Conservation (phyloP, 176 grass and related monocot species). For the Chloris gayana region DNA sequence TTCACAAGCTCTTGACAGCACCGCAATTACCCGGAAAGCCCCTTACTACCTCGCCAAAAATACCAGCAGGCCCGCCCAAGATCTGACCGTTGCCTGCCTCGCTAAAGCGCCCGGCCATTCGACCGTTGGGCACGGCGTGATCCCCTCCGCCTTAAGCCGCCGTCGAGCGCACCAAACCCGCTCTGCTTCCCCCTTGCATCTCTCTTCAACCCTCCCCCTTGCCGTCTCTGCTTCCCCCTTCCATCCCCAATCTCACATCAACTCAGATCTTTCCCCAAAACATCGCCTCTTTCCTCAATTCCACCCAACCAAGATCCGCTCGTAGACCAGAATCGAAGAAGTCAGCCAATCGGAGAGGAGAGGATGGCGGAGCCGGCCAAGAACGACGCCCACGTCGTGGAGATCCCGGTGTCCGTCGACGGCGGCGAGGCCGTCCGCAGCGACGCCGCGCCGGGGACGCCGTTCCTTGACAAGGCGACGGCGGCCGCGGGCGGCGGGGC, state of each 20-base stretch:
- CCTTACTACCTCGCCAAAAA: neutral
- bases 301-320: neutral
- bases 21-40: neutral
- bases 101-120: slow-evolving; percentile 7
- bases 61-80: neutral
- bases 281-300: slow-evolving; percentile 5
- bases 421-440: neutral
- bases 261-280: slow-evolving; percentile 41
- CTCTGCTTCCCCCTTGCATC: slow-evolving; percentile 21
- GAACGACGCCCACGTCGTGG: slow-evolving; percentile 48
- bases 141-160: neutral
- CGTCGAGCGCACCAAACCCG: neutral
- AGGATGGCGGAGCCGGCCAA: slow-evolving; percentile 30
- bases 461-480: slow-evolving; percentile 19
- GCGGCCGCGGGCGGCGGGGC: neutral
- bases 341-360: neutral
- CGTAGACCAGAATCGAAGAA: slow-evolving; percentile 5
- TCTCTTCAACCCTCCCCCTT: slow-evolving; percentile 20
- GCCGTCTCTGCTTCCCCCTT: slow-evolving; percentile 24
- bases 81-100: slow-evolving; percentile 46
- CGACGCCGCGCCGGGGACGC: neutral
- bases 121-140: slow-evolving; percentile 57
- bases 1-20: no score
- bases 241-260: slow-evolving; percentile 40
- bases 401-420: slow-evolving; percentile 48